Conservation (phyloP, 352 stramenopile species). For the Globisporangium nodosum region DNA sequence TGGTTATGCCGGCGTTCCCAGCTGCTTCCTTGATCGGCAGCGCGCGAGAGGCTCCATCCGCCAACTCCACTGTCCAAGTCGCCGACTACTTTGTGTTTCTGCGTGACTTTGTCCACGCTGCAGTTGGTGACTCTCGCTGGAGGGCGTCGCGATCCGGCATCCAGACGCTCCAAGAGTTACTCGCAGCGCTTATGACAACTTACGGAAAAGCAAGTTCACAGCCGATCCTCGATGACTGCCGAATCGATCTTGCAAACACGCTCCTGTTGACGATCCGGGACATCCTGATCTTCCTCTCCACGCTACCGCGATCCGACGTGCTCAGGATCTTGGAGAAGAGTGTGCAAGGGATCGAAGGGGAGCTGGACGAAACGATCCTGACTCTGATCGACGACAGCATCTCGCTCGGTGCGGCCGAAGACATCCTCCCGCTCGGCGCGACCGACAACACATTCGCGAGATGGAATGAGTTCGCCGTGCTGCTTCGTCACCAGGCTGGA, state of each 20-base stretch:
- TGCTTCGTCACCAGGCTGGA: neutral
- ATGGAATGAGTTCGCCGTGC: neutral
- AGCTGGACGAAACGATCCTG: slow-evolving; percentile 4
- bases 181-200: slow-evolving; percentile 5
- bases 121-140: neutral
- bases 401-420: neutral
- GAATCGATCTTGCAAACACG: slow-evolving; percentile 20
- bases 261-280: slow-evolving; percentile 29
- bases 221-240: slow-evolving; percentile 22
- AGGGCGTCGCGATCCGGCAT: neutral
- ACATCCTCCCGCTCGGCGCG: neutral
- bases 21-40: neutral
- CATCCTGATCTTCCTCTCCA: slow-evolving; percentile 10
- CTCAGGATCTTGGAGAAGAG: neutral
- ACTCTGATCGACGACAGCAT: slow-evolving; percentile 3
- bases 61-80: neutral
- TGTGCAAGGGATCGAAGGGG: neutral
- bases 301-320: neutral
- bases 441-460: neutral
- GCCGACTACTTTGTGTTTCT: slow-evolving; percentile 8
- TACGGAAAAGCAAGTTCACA: slow-evolving; percentile 11
- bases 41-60: neutral
- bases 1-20: slow-evolving; percentile 7
- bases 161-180: slow-evolving; percentile 4
- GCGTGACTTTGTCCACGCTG: slow-evolving; percentile 4